Base-by-base conservation (phyloP, 2,329 filamentous ascomycete species). In the Xylaria arbuscula region DNA sequence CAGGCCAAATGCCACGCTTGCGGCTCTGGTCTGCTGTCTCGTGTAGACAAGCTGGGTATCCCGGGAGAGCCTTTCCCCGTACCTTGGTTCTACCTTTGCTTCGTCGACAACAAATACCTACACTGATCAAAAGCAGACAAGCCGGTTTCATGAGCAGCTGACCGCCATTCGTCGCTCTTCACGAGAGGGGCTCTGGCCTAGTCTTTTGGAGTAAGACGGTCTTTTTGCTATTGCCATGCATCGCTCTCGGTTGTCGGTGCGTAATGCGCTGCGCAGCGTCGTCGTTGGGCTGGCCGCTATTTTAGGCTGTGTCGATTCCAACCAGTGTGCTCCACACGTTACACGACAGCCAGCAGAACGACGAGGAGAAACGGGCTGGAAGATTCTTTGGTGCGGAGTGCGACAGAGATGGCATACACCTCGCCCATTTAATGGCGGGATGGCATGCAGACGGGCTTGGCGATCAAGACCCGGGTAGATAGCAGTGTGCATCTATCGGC, bases 231-330 rank as follows among this genome's bases (percentile, higher is more conserved):
- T 55, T 70, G 51, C 59, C 19, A 48, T 54, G 51, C 51, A 62
- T 38, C 62, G 55, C 42, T 51, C 61, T 60, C 60, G 45, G 47
- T 45, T 56, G 34, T 45, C 47, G 56, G 65, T 38, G 58, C 42
- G 24, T 53, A 63, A 53, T 58, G 45, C 57, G 24, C 19, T 32
- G 42, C 38, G 36, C 53, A 6, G 48, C 47, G 64, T 64, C 19
- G 51, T 60, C 19, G 51, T 60, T 53, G 40, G 47, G 54, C 68
- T 51, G 48, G 40, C n/a, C 42, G 36, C 62, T 65, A 63, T 58
- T 70, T 70, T 69, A 66, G 66, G 59, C 66, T 68, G 62, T 69
- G 66, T 61, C 62, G 40, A 53, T 61, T 54, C 60, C 65, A 62
- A 45, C 53, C 34, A 48, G 40, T 51, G 28, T 22, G n/a, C 6